Evolutionary conservation across 306 rosid species (phyloP).

Genomic region (Rubus parviflorus): DNA sequence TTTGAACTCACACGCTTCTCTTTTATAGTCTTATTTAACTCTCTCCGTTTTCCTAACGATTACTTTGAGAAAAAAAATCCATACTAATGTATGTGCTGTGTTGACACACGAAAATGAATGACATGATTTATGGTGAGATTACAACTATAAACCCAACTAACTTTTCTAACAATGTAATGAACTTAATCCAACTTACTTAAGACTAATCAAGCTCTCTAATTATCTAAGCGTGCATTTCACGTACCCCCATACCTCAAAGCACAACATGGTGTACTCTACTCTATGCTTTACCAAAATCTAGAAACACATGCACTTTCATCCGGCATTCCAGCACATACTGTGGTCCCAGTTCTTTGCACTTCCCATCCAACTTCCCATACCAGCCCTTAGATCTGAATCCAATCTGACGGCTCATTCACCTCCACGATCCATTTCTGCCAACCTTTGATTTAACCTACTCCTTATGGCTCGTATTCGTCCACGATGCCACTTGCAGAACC

Average conservation of each 20-base stretch:
- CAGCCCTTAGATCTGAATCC: slow-evolving; percentile 31
- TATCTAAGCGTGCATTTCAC: neutral
- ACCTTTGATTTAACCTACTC: slow-evolving; percentile 60
- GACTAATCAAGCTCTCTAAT: neutral
- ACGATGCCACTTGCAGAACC: slow-evolving; percentile 37
- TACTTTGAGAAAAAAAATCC: too few relatives aligned
- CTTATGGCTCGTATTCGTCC: slow-evolving; percentile 57
- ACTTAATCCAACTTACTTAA: neutral
- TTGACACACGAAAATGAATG: too few relatives aligned
- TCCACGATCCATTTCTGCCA: slow-evolving; percentile 51
- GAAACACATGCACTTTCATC: slow-evolving; percentile 14
- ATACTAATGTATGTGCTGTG: too few relatives aligned
- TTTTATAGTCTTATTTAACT: too few relatives aligned
- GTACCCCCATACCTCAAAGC: neutral
- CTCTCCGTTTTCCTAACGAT: too few relatives aligned
- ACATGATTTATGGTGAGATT: too few relatives aligned
- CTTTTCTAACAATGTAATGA: neutral
- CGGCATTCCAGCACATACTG: slow-evolving; percentile 13
- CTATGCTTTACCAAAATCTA: neutral
- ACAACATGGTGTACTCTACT: neutral
- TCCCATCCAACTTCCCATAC: neutral
- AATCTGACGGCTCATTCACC: slow-evolving; percentile 22
- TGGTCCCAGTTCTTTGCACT: slow-evolving; percentile 36
- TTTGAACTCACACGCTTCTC: neutral
- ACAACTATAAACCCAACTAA: too few relatives aligned